Evolutionary conservation across 139 green algal genomes (phyloP).

Genomic region (Coelastrella sp.): DNA sequence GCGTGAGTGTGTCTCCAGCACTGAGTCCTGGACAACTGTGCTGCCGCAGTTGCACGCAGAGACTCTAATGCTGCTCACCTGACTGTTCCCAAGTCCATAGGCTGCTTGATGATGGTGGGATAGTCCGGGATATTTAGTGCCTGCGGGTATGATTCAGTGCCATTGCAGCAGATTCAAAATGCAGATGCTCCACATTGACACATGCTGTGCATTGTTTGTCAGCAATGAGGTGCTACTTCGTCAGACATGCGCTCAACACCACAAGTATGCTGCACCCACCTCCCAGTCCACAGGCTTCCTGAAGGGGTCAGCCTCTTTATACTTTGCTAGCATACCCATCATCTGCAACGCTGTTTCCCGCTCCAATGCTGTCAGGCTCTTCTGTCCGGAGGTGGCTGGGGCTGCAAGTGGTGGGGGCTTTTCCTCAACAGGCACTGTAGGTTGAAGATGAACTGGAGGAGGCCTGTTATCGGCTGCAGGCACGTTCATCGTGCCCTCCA

Average conservation of each 20-base stretch:
- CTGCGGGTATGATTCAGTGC: neutral
- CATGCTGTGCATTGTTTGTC: neutral
- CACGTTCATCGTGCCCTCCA: neutral
- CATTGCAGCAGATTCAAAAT: neutral
- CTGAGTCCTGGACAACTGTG: neutral
- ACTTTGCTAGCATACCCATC: conserved; percentile 26
- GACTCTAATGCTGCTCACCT: neutral
- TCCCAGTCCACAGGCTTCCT: conserved; percentile 35
- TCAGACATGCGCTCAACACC: neutral
- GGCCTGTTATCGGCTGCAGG: neutral
- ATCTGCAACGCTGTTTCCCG: conserved; percentile 17
- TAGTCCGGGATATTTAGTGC: conserved; percentile 23
- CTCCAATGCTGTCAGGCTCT: conserved; percentile 17
- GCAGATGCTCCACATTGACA: neutral
- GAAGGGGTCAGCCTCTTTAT: conserved; percentile 39
- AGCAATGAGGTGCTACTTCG: neutral
- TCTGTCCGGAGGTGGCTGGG: neutral
- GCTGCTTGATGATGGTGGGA: conserved; percentile 16
- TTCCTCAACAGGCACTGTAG: neutral
- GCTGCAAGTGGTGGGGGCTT: neutral
- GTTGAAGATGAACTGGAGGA: neutral
- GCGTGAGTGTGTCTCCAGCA: neutral
- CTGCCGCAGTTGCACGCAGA: neutral
- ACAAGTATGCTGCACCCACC: neutral
- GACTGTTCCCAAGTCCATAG: conserved; percentile 27